Evolutionary conservation across 2,329 filamentous ascomycete genomes (phyloP).

Genomic region (Pestalotiopsis sp.): DNA sequence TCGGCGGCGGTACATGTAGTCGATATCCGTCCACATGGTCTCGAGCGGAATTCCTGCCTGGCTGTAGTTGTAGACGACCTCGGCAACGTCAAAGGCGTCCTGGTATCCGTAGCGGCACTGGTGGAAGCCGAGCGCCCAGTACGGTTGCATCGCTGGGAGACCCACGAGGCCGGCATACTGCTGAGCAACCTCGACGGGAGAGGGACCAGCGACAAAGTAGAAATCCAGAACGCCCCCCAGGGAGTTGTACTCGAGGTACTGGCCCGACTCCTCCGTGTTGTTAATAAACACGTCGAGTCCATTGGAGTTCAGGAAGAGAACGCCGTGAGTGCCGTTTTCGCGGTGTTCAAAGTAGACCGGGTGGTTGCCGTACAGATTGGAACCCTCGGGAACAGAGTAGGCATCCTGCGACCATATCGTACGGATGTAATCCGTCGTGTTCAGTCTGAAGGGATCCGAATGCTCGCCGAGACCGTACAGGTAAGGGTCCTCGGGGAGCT

Average conservation of each 20-base stretch:
- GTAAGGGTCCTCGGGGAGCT: slow-evolving; percentile 67
- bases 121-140: slow-evolving; percentile 62
- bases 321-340: slow-evolving; percentile 59
- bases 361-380: slow-evolving; percentile 74
- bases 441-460: slow-evolving; percentile 69
- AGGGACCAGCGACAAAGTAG: slow-evolving; percentile 65
- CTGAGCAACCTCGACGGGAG: slow-evolving; percentile 57
- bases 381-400: slow-evolving; percentile 59
- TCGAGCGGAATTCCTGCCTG: slow-evolving; percentile 68
- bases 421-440: slow-evolving; percentile 69
- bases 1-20: slow-evolving; percentile 59
- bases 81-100: slow-evolving; percentile 67
- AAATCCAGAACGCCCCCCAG: slow-evolving; percentile 78
- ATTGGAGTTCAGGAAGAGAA: slow-evolving; percentile 73
- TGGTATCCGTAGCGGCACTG: slow-evolving; percentile 57
- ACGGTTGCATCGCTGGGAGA: slow-evolving; percentile 63
- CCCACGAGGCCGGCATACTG: slow-evolving; percentile 63
- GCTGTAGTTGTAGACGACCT: slow-evolving; percentile 70
- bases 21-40: slow-evolving; percentile 70
- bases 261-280: slow-evolving; percentile 56
- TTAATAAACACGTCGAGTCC: slow-evolving; percentile 80
- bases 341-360: slow-evolving; percentile 78
- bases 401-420: slow-evolving; percentile 73
- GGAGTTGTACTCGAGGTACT: slow-evolving; percentile 80
- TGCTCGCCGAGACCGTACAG: slow-evolving; percentile 83